Percentiles rank a stretch among this genome's conserved stretches.
These are phyloP conservation scores for Blastocystis hominis DNA, from an alignment of 352 stramenopile genomes.

Conservation along the genomic window DNA sequence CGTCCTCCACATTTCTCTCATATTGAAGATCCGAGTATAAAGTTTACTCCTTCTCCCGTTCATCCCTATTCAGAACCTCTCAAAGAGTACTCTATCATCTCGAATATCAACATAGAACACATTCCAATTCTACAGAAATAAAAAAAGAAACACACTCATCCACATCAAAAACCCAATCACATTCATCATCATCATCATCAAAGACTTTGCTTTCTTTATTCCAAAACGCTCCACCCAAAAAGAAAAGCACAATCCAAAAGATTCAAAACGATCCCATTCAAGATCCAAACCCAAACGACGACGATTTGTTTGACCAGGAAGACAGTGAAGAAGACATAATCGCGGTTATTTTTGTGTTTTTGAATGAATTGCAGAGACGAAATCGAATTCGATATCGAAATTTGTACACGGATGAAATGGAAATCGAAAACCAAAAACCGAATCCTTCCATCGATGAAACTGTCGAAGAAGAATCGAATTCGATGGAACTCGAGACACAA, in stretches of 20 bases:
- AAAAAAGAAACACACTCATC: background rate
- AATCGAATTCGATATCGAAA: slow-evolving; percentile 32
- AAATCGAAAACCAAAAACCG: background rate
- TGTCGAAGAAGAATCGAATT: background rate
- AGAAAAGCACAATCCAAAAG: background rate
- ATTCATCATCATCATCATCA: no score
- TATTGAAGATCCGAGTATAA: background rate
- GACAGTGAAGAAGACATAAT: slow-evolving; percentile 25
- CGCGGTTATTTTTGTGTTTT: background rate
- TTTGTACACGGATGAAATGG: slow-evolving; percentile 11
- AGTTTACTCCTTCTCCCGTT: background rate
- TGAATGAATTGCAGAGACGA: background rate
- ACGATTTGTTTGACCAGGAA: slow-evolving; percentile 43
- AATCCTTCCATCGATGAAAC: background rate
- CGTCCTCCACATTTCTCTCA: background rate
- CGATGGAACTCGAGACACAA: no score
- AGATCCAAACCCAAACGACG: background rate
- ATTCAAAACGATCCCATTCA: background rate
- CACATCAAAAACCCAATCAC: no score
- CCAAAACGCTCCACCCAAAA: background rate
- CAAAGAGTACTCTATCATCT: background rate
- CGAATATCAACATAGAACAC: background rate
- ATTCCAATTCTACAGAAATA: background rate
- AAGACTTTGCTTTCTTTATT: background rate
- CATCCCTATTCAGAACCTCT: background rate